Base-by-base conservation (phyloP, 2,329 filamentous ascomycete species). In the Nannizzia gypsea region DNA sequence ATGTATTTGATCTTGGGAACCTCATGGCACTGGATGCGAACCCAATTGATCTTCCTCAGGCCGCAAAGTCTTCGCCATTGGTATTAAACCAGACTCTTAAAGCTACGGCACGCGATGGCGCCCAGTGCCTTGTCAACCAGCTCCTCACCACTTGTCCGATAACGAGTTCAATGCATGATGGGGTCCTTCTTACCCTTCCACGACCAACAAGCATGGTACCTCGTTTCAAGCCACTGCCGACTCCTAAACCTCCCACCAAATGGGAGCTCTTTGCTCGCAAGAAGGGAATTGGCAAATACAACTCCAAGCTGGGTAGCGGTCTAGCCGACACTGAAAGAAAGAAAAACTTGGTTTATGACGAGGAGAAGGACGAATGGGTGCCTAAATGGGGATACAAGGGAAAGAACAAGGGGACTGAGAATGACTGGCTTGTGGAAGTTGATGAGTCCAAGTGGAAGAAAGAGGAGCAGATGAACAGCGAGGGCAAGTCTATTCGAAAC, bases 181-280 rank as follows among this genome's bases (percentile, higher is more conserved):
- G 90, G 66, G 89, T 97, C 1, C 83, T 92, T 56, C 83, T 97
- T 59, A 80, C 82, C 15, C 85, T 99, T 0, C 93, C 93, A 0
- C 73, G 81, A 0, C 79, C 84, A 0, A 77, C 81, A 20, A 95
- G 87, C 1, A 74, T 79, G 0, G 80, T 97, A 3, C 93, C 93
- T 24, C 87, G 93, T 67, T 91, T 96, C 77, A 97, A 99, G 75
- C 89, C 90, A 8, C 79, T 97, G 6, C 93, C 93, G 0, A 81
- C 84, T 60, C 82, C 85, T 66, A 93, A 91, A 77, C 79, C 86
- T 60, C 87, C 87, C 66, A 97, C 92, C 61, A 96, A 90, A 74
- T 99, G 93, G 93, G 87, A 96, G 78, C 84, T 87, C 69, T 99
- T 99, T 77, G 93, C 93, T 52, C 87, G 85, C 74, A 95, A 95